Evolutionary conservation across 352 stramenopile species (phyloP).

Genomic region (Phytophthora nicotianae): DNA sequence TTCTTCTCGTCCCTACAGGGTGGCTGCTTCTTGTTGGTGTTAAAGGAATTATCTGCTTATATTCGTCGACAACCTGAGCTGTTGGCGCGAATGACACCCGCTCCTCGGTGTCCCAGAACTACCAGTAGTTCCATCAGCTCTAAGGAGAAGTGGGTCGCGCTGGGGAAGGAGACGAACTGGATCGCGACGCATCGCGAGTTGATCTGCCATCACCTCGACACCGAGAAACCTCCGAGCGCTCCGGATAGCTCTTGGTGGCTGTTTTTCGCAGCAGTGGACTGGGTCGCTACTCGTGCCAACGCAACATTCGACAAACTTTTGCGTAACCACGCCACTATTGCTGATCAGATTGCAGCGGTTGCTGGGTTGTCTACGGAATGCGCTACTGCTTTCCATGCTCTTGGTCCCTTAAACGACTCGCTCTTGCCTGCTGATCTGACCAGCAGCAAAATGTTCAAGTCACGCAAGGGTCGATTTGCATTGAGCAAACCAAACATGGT

Average conservation of each 20-base stretch:
- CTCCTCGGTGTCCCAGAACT: not conserved
- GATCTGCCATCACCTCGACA: constrained; percentile 49
- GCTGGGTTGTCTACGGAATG: constrained; percentile 37
- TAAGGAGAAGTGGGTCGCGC: constrained; percentile 33
- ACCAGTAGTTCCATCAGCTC: constrained; percentile 4
- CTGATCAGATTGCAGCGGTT: constrained; percentile 34
- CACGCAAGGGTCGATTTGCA: constrained; percentile 35
- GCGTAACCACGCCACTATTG: constrained; percentile 27
- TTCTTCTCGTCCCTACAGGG: constrained; percentile 53
- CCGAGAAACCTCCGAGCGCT: constrained; percentile 26
- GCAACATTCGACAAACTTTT: constrained; percentile 42
- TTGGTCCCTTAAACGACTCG: constrained; percentile 24
- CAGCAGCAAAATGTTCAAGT: constrained; percentile 31
- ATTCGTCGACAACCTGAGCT: constrained; percentile 42
- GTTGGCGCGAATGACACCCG: constrained; percentile 32
- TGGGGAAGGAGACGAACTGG: constrained; percentile 55
- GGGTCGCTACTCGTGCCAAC: constrained; percentile 46
- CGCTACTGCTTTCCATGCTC: constrained; percentile 41
- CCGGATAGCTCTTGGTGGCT: constrained; percentile 65
- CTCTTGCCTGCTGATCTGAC: constrained; percentile 11
- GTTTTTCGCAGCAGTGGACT: constrained; percentile 56
- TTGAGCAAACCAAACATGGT: constrained; percentile 40
- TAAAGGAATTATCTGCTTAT: constrained; percentile 38
- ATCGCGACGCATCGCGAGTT: constrained; percentile 57
- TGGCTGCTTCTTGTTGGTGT: constrained; percentile 42